These are phyloP conservation scores for Cyphellophora europaea DNA, from an alignment of 2,329 filamentous ascomycete genomes.

Conservation along the genomic window DNA sequence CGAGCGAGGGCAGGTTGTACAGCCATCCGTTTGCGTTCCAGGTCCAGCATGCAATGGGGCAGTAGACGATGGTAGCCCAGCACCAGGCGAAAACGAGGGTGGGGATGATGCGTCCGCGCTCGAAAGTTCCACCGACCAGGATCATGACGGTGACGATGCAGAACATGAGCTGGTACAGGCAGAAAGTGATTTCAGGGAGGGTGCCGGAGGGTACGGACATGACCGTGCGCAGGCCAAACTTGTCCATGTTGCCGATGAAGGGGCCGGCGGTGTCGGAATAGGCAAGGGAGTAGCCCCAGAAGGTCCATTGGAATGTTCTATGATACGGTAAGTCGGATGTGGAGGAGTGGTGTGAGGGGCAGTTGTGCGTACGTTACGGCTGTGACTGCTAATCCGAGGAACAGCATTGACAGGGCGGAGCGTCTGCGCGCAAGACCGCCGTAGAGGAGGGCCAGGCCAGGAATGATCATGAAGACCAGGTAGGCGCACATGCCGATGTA, in stretches of 20 bases:
- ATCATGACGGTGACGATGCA: slow-evolving; percentile 47
- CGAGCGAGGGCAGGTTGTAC: slow-evolving; percentile 56
- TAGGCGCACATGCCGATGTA: slow-evolving; percentile 50
- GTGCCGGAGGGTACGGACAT: slow-evolving; percentile 47
- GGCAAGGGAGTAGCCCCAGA: slow-evolving; percentile 55
- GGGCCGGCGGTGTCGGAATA: slow-evolving; percentile 50
- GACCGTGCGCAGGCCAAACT: slow-evolving; percentile 53
- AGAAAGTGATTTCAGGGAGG: slow-evolving; percentile 57
- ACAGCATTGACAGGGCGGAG: slow-evolving; percentile 51
- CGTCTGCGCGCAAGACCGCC: slow-evolving; percentile 55
- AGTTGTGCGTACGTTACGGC: slow-evolving; percentile 24
- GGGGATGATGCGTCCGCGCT: slow-evolving; percentile 51
- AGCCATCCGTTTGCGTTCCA: slow-evolving; percentile 68
- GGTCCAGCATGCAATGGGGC: slow-evolving; percentile 63
- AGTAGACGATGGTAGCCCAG: slow-evolving; percentile 63
- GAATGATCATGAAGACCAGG: slow-evolving; percentile 57
- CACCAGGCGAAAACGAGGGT: slow-evolving; percentile 61
- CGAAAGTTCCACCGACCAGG: slow-evolving; percentile 54
- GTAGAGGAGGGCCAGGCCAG: slow-evolving; percentile 56
- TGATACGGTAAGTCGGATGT: slow-evolving; percentile 10
- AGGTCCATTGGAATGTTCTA: slow-evolving; percentile 46
- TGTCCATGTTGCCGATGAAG: slow-evolving; percentile 53
- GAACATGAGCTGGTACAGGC: slow-evolving; percentile 56
- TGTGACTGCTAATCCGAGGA: slow-evolving; percentile 50
- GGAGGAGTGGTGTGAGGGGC: neutral